Conservation (phyloP, 208 protist species). For the Herpetomonas tarakana region DNA sequence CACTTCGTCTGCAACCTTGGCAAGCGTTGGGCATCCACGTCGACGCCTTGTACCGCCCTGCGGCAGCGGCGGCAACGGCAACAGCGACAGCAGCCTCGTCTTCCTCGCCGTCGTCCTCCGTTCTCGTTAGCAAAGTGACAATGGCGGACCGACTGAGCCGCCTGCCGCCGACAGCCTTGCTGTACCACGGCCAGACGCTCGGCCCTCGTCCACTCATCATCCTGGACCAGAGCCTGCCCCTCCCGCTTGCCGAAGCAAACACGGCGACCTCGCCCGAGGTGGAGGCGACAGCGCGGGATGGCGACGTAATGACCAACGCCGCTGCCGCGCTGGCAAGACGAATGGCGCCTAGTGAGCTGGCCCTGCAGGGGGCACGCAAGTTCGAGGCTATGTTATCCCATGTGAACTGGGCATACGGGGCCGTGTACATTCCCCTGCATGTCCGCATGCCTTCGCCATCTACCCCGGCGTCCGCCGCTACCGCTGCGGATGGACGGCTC, state of each 20-base stretch:
- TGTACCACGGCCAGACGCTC: constrained; percentile 66
- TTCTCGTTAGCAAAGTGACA: neutral
- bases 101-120: neutral
- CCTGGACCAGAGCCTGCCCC: constrained; percentile 56
- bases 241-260: neutral
- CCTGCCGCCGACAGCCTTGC: constrained; percentile 35
- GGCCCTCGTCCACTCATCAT: constrained; percentile 81
- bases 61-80: constrained; percentile 7
- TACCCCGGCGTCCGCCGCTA: neutral
- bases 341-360: constrained; percentile 13
- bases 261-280: constrained; percentile 2
- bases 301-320: neutral
- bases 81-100: too few species aligned
- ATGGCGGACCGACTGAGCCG: neutral
- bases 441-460: constrained; percentile 12
- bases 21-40: constrained; percentile 34
- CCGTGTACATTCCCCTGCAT: constrained; percentile 66
- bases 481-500: too few species aligned
- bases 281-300: neutral
- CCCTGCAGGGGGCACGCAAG: constrained; percentile 33
- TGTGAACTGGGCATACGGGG: constrained; percentile 64
- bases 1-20: constrained; percentile 58
- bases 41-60: constrained; percentile 1
- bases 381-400: constrained; percentile 64
- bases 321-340: constrained; percentile 5